Conservation (phyloP, 176 grass and related monocot genomes). For the Avena atlantica region DNA sequence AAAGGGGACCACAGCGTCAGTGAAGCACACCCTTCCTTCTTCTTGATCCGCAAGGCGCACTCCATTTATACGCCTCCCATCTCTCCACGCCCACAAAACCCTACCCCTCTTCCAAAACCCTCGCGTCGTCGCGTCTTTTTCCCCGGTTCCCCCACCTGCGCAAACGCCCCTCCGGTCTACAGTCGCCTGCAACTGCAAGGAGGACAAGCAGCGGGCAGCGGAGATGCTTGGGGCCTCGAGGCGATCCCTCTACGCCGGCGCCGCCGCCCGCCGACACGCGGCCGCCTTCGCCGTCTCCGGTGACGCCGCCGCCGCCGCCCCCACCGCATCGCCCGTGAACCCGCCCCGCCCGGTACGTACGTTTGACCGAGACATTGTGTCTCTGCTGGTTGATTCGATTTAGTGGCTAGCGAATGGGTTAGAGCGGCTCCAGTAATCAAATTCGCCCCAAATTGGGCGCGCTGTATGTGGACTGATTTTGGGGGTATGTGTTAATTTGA, state of each 20-base stretch:
- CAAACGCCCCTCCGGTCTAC: neutral
- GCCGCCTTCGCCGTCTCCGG: slow-evolving; percentile 25
- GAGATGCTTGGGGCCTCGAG: slow-evolving; percentile 86
- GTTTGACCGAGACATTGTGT: neutral
- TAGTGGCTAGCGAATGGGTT: neutral
- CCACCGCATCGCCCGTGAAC: neutral
- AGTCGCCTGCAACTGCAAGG: neutral
- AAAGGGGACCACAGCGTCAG: neutral
- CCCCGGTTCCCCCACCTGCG: neutral
- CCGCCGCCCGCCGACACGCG: slow-evolving; percentile 43
- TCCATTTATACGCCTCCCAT: slow-evolving; percentile 29
- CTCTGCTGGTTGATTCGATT: neutral
- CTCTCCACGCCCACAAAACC: neutral
- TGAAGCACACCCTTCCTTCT: neutral
- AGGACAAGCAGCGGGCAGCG: neutral
- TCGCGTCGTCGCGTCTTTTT: slow-evolving; percentile 28
- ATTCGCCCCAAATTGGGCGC: neutral
- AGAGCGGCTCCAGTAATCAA: neutral
- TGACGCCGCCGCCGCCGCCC: slow-evolving; percentile 37
- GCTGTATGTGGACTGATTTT: neutral
- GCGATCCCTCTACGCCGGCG: slow-evolving; percentile 63
- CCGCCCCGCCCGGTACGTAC: slow-evolving; percentile 27
- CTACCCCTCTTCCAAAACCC: slow-evolving; percentile 53
- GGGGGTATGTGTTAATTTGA: neutral
- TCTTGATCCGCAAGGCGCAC: slow-evolving; percentile 52